Percentiles rank a stretch among this genome's conserved stretches.
phyloP scores from a whole-genome alignment of 2,329 filamentous ascomycete genomes.

The Fusarium subglutinans region DNA sequence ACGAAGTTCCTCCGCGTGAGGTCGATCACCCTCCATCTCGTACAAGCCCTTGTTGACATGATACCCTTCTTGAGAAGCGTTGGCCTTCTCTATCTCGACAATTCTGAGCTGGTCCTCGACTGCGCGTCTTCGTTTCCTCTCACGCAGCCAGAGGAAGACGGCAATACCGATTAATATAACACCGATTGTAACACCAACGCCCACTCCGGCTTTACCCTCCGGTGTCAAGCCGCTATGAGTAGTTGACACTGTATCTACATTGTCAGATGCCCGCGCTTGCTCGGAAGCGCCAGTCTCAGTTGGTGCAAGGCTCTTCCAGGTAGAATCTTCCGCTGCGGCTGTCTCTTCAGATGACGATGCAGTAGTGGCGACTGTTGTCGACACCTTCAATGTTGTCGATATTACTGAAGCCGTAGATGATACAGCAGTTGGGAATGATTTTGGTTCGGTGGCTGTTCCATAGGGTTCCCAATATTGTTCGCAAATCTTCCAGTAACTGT shows the following conservation, averaged over 20 bases:
- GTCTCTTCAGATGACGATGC: neutral
- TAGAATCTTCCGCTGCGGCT: neutral
- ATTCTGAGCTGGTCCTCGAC: conserved; percentile 21
- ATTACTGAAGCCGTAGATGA: neutral
- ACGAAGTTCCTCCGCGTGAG: conserved; percentile 29
- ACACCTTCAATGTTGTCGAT: neutral
- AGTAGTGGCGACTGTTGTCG: neutral
- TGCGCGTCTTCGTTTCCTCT: conserved; percentile 26
- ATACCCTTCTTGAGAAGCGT: neutral
- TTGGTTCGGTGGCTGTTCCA: conserved; percentile 37
- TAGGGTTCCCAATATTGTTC: conserved; percentile 41
- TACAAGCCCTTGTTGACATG: conserved; percentile 1
- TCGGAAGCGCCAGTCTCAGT: conserved; percentile 5
- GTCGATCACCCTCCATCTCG: conserved; percentile 41
- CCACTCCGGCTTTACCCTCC: conserved; percentile 35
- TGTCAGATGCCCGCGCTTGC: neutral
- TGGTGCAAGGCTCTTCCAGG: neutral
- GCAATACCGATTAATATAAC: conserved; percentile 25
- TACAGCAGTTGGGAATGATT: conserved; percentile 13
- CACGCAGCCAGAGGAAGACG: conserved; percentile 34
- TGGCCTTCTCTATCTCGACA: neutral
- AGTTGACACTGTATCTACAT: neutral
- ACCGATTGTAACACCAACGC: conserved; percentile 26
- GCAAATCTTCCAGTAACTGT: conserved; percentile 43
- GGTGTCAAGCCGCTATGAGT: neutral